phyloP scores from a whole-genome alignment of 345 rosid species.

The Nephelium lappaceum region DNA sequence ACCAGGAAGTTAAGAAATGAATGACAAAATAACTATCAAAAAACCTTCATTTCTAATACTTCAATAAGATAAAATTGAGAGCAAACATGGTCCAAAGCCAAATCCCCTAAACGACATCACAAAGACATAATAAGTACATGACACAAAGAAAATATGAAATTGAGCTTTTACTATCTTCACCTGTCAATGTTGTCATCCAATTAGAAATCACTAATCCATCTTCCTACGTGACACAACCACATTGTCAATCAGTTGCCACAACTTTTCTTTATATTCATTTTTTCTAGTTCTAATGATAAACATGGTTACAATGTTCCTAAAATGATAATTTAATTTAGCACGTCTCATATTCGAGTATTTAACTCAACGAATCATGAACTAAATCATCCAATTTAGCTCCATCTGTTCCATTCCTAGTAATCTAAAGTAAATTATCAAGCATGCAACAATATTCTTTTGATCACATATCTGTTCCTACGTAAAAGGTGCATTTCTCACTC shows the following conservation, averaged over 20 bases:
- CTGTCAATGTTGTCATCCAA: background rate
- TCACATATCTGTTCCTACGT: background rate
- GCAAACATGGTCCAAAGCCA: background rate
- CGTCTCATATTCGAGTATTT: background rate
- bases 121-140: background rate
- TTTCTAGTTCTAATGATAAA: background rate
- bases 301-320: background rate
- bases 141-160: background rate
- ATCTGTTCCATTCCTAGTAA: background rate
- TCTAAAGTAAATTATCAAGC: background rate
- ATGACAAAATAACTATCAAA: background rate
- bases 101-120: background rate
- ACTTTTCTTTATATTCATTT: background rate
- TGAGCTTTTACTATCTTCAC: constrained; percentile 4
- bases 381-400: constrained; percentile 2
- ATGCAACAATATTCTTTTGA: background rate
- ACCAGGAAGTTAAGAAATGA: background rate
- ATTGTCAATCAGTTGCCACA: background rate
- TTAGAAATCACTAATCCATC: background rate
- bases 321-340: background rate
- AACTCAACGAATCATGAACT: background rate
- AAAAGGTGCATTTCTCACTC: background rate
- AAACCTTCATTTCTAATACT: constrained; percentile 11
- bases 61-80: background rate
- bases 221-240: background rate